Evolutionary conservation across 2,329 filamentous ascomycete species (phyloP).

Genomic region (Epicoccum sorghinum): DNA sequence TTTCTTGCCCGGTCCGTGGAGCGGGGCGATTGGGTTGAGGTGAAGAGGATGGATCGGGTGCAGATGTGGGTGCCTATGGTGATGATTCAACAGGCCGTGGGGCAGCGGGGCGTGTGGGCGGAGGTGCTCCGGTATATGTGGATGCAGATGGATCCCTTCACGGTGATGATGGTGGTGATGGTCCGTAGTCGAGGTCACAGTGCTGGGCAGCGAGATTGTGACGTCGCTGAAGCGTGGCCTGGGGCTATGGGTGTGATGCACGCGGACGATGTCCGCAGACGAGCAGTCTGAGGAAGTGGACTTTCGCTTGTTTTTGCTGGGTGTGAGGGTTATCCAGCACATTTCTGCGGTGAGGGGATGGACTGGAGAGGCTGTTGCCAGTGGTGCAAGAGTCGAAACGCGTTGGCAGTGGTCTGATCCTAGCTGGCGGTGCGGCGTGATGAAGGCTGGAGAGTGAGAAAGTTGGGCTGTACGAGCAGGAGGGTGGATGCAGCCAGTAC

Average conservation of each 20-base stretch:
- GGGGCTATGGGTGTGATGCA: conserved; percentile 27
- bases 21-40: conserved; percentile 29
- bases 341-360: conserved; percentile 17
- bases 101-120: conserved; percentile 28
- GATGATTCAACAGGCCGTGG: conserved; percentile 22
- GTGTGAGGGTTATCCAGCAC: conserved; percentile 44
- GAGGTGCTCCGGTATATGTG: conserved; percentile 31
- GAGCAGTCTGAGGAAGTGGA: conserved; percentile 10
- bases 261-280: conserved; percentile 36
- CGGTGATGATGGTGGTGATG: conserved; percentile 13
- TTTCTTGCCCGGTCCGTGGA: conserved; percentile 28
- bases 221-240: conserved; percentile 30
- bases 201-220: conserved; percentile 30
- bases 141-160: conserved; percentile 9
- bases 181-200: conserved; percentile 7
- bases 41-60: conserved; percentile 35
- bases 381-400: conserved; percentile 20
- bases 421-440: conserved; percentile 29
- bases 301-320: conserved; percentile 27
- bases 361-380: neutral
- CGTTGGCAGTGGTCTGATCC: conserved; percentile 26
- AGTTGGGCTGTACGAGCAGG: conserved; percentile 26
- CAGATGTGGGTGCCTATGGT: conserved; percentile 26
- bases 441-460: conserved; percentile 31
- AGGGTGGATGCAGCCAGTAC: conserved; percentile 25